Percentiles rank a stretch among this genome's conserved stretches.
phyloP scores from a whole-genome alignment of 1,139 yeast genomes.

The Debaryomycetaceae sp. region DNA sequence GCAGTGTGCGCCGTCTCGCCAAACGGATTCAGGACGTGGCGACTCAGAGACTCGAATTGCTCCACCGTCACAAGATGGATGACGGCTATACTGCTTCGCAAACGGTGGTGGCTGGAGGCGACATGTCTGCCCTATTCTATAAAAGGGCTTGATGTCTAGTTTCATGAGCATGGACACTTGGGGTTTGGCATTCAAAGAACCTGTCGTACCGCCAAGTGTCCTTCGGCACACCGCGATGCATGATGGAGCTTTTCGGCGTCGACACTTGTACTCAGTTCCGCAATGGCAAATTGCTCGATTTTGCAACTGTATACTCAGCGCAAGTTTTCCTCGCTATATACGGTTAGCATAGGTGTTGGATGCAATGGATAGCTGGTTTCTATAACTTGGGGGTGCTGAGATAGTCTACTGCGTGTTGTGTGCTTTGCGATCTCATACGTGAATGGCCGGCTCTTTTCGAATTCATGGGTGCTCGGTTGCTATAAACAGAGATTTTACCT shows the following conservation, averaged over 20 bases:
- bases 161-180: not conserved
- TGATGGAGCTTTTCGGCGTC: not conserved
- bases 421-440: too few relatives aligned
- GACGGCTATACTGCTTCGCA: constrained; percentile 32
- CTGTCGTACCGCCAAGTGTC: not conserved
- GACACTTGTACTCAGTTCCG: too few relatives aligned
- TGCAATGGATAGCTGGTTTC: too few relatives aligned
- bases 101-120: constrained; percentile 51
- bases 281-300: too few relatives aligned
- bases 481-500: too few relatives aligned
- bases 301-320: too few relatives aligned
- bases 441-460: too few relatives aligned
- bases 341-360: too few relatives aligned
- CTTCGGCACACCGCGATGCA: not conserved
- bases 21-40: constrained; percentile 23
- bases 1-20: constrained; percentile 13
- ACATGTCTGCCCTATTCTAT: constrained; percentile 57
- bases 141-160: constrained; percentile 5
- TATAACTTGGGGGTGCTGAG: too few relatives aligned
- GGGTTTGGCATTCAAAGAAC: not conserved
- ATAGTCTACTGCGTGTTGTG: too few relatives aligned
- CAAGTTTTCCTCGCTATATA: too few relatives aligned
- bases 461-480: too few relatives aligned
- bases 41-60: constrained; percentile 36
- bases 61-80: constrained; percentile 13